phyloP scores from a whole-genome alignment of 2,329 filamentous ascomycete genomes.

The Aspergillus sp. region DNA sequence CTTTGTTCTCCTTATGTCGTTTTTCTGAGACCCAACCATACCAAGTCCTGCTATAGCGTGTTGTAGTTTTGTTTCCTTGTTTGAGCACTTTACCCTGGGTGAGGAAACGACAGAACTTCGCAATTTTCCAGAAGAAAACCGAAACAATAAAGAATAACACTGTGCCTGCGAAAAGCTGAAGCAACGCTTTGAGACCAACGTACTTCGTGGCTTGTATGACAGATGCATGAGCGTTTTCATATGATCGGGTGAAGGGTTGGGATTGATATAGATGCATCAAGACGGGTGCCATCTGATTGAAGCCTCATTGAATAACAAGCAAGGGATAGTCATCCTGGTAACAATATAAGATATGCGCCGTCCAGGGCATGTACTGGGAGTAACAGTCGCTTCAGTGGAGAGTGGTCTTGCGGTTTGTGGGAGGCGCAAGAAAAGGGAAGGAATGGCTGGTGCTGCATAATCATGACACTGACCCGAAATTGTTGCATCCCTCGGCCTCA shows the following conservation, averaged over 20 bases:
- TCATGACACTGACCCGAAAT: too few species aligned
- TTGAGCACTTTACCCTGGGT: slow-evolving; percentile 36
- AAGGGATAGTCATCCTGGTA: slow-evolving; percentile 22
- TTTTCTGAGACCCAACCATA: slow-evolving; percentile 44
- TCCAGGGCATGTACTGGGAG: not conserved
- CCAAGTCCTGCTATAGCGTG: slow-evolving; percentile 45
- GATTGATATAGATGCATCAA: slow-evolving; percentile 27
- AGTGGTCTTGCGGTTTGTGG: not conserved
- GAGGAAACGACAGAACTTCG: slow-evolving; percentile 39
- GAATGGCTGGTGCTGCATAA: not conserved
- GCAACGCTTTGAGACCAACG: slow-evolving; percentile 34
- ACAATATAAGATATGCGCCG: slow-evolving; percentile 19
- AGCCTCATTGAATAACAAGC: slow-evolving; percentile 7
- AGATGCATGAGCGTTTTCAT: slow-evolving; percentile 26
- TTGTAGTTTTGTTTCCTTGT: slow-evolving; percentile 32
- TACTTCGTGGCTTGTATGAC: slow-evolving; percentile 27
- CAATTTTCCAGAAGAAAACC: slow-evolving; percentile 44
- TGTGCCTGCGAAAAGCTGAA: slow-evolving; percentile 39
- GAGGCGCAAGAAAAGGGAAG: slow-evolving; percentile 4
- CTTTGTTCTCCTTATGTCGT: slow-evolving; percentile 35
- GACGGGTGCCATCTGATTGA: slow-evolving; percentile 35
- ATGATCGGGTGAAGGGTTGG: slow-evolving; percentile 28
- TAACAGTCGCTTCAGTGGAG: not conserved
- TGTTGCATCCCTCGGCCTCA: too few species aligned
- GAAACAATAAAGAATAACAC: slow-evolving; percentile 41